Evolutionary conservation across 305 asterid genomes (phyloP).

Genomic region (Fraxinus velutina): DNA sequence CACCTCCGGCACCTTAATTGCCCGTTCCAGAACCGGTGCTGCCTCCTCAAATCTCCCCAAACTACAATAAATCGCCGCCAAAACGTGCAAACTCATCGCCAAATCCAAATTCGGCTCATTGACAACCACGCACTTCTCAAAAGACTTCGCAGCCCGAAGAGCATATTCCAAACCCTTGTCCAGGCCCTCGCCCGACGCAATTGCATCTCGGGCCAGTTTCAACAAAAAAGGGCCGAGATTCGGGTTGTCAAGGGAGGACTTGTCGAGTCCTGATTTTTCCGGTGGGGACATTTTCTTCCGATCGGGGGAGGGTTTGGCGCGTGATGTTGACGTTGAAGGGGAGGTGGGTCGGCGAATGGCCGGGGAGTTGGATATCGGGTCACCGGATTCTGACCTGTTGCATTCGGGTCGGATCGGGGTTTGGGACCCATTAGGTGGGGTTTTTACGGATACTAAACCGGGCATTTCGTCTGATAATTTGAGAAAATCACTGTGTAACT

Average conservation of each 20-base stretch:
- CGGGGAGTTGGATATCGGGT: constrained; percentile 52
- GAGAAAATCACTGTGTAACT: not conserved
- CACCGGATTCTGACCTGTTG: constrained; percentile 52
- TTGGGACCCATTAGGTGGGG: constrained; percentile 57
- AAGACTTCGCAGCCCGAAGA: constrained; percentile 69
- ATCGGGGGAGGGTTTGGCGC: constrained; percentile 88
- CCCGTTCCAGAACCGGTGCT: constrained; percentile 83
- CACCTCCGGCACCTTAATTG: constrained; percentile 78
- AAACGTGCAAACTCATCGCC: constrained; percentile 92
- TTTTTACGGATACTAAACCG: constrained; percentile 74
- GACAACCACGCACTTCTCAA: constrained; percentile 67
- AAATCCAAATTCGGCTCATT: constrained; percentile 84
- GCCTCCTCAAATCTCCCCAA: constrained; percentile 90
- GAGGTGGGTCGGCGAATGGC: constrained; percentile 84
- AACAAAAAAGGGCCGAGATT: constrained; percentile 94
- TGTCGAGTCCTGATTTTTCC: constrained; percentile 49
- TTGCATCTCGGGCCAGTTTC: constrained; percentile 88
- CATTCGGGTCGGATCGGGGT: constrained; percentile 57
- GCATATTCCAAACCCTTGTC: constrained; percentile 83
- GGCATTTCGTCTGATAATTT: constrained; percentile 49
- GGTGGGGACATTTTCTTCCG: constrained; percentile 92
- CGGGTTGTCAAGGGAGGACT: constrained; percentile 87
- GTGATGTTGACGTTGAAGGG: constrained; percentile 86
- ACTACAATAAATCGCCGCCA: constrained; percentile 98
- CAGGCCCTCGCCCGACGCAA: constrained; percentile 91